These are phyloP conservation scores for Colletotrichum tofieldiae DNA, from an alignment of 2,329 filamentous ascomycete genomes.

Conservation along the genomic window DNA sequence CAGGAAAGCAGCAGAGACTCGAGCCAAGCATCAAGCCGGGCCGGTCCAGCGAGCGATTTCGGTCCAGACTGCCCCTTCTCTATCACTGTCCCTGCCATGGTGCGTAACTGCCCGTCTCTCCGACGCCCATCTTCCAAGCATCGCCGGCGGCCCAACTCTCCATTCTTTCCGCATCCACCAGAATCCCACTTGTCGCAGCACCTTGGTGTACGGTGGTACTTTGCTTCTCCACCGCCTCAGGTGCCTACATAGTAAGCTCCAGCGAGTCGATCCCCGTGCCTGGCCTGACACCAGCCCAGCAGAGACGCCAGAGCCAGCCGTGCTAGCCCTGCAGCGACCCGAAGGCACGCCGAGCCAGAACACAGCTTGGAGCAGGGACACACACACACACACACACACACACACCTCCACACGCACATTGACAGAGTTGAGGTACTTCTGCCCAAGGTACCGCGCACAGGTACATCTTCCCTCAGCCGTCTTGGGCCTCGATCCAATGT, in stretches of 20 bases:
- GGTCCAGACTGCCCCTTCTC: constrained; percentile 19
- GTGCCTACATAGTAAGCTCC: neutral
- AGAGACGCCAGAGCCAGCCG: neutral
- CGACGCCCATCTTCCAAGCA: neutral
- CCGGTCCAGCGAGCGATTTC: constrained; percentile 36
- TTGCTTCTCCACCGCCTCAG: neutral
- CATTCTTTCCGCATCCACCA: constrained; percentile 6
- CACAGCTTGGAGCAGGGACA: no score
- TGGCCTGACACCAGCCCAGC: neutral
- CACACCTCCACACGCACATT: no score
- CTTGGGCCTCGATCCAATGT: neutral
- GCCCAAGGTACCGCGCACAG: neutral
- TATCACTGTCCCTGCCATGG: no score
- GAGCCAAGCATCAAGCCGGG: constrained; percentile 16
- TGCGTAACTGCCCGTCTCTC: neutral
- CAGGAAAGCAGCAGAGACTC: neutral
- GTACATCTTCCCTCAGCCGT: neutral
- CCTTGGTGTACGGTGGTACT: neutral
- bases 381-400: no score
- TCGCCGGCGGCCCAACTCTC: neutral
- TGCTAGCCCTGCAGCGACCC: neutral
- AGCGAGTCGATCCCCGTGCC: neutral
- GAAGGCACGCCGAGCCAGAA: no score
- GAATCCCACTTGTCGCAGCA: neutral
- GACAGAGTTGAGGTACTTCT: neutral